Base-by-base conservation (phyloP, 2,329 filamentous ascomycete genomes). In the Fusarium goolgardi region DNA sequence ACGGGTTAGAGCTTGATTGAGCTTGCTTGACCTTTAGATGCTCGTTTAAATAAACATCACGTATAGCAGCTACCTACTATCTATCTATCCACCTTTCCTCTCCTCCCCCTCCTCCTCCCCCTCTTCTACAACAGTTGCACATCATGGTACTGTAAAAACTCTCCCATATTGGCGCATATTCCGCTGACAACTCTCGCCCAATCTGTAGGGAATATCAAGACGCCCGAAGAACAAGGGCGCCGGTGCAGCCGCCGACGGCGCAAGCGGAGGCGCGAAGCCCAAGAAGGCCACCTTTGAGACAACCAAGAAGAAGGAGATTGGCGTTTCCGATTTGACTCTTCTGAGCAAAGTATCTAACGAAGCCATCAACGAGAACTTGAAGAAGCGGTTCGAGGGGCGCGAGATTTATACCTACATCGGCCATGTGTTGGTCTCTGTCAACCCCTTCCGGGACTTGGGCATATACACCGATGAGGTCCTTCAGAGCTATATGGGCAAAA, bases 371-470 rank as follows among this genome's bases (percentile, higher is more conserved):
- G 96, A 98, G 59, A 99, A 99, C 80, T 80, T 99, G 79, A 97
- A 97, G 86, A 96, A 98, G 84, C 90, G 96, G 66, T 99, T 99
- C 81, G 93, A 98, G 78, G 94, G 95, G 85, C 91, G 87, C 79
- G 95, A 99, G 82, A 99, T 99, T 79, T 99, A 99, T 84, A 99
- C 96, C 77, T 99, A 99, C 81, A 99, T 99, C 79, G 96, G 96
- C 83, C 95, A 98, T 91, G 96, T 99, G 81, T 81, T 99, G 86
- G 96, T 99, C 73, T 98, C 96, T 39, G 96, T 99, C 79, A 99
- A 99, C 81, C 96, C 96, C 35, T 99, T 99, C 81, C 90, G 93
- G 78, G 96, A 99, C 78, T 86, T 97, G 83, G 96, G 96, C 58
- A 98, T 99, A 82, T 99, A 99, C 82, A 98, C 95, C 79, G 95